Percentiles rank a stretch among this genome's conserved stretches.
phyloP scores from a whole-genome alignment of 2,329 filamentous ascomycete species.

The Blastomyces silverae region DNA sequence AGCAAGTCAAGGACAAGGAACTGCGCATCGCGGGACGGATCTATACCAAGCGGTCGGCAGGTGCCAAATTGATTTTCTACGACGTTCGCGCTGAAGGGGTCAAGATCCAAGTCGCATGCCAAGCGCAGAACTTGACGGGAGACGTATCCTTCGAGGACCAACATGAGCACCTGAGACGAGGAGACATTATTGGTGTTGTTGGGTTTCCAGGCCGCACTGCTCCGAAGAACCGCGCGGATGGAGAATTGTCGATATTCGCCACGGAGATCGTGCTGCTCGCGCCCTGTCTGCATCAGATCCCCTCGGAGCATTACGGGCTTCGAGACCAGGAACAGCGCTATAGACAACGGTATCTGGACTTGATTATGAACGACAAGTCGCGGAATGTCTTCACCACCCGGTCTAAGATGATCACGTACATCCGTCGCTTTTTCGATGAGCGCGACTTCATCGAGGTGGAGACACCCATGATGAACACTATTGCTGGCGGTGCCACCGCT shows the following conservation, averaged over 20 bases:
- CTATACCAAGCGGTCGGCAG: constrained; percentile 76
- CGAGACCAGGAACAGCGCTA: constrained; percentile 91
- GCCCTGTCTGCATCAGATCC: constrained; percentile 84
- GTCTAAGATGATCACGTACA: constrained; percentile 79
- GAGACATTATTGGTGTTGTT: constrained; percentile 85
- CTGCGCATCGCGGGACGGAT: constrained; percentile 78
- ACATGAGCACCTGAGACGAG: constrained; percentile 80
- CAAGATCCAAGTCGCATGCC: constrained; percentile 87
- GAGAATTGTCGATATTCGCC: constrained; percentile 91
- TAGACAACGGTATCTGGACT: constrained; percentile 87
- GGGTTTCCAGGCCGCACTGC: constrained; percentile 79
- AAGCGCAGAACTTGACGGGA: constrained; percentile 68
- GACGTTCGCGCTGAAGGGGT: constrained; percentile 69
- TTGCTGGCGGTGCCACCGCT: constrained; percentile 90
- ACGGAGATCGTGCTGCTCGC: constrained; percentile 77
- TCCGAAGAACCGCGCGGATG: constrained; percentile 80
- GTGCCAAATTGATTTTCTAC: constrained; percentile 86
- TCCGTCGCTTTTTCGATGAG: constrained; percentile 81
- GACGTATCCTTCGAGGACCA: constrained; percentile 72
- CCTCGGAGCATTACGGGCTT: constrained; percentile 81
- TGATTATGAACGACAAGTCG: constrained; percentile 91
- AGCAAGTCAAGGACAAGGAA: constrained; percentile 66
- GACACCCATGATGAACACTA: constrained; percentile 95
- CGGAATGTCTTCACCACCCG: constrained; percentile 78
- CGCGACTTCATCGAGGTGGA: constrained; percentile 89